phyloP scores from a whole-genome alignment of 495 filamentous ascomycete species.

The Aspergillus carlsbadensis region DNA sequence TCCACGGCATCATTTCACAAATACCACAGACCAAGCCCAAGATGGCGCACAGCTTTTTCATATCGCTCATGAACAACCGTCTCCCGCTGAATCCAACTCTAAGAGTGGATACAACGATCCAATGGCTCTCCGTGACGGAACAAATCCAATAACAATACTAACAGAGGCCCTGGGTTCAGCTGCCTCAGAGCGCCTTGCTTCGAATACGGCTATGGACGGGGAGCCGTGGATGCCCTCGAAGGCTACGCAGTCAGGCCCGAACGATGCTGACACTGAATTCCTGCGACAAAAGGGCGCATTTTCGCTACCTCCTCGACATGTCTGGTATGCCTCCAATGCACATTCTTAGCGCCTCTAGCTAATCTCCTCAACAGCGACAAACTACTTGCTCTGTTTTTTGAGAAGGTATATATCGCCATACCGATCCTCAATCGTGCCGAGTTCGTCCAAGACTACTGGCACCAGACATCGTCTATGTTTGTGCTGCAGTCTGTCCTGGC shows the following conservation, averaged over 20 bases:
- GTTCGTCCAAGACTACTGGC: constrained; percentile 1
- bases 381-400: too few relatives aligned
- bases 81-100: not conserved
- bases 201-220: not conserved
- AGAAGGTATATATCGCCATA: not conserved
- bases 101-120: not conserved
- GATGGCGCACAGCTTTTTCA: too few relatives aligned
- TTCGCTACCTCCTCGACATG: not conserved
- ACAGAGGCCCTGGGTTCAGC: not conserved
- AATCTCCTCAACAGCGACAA: too few relatives aligned
- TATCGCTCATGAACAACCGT: too few relatives aligned
- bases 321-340: not conserved
- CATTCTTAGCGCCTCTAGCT: not conserved
- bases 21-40: too few relatives aligned
- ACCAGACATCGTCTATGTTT: not conserved
- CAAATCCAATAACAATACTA: not conserved
- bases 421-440: not conserved
- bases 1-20: too few relatives aligned
- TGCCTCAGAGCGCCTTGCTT: not conserved
- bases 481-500: not conserved
- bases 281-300: constrained; percentile 4
- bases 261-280: not conserved
- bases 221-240: not conserved
- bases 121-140: not conserved
- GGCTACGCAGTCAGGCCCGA: not conserved